These are phyloP conservation scores for Fusarium nelsonii DNA, from an alignment of 2,329 filamentous ascomycete species.

Conservation along the genomic window DNA sequence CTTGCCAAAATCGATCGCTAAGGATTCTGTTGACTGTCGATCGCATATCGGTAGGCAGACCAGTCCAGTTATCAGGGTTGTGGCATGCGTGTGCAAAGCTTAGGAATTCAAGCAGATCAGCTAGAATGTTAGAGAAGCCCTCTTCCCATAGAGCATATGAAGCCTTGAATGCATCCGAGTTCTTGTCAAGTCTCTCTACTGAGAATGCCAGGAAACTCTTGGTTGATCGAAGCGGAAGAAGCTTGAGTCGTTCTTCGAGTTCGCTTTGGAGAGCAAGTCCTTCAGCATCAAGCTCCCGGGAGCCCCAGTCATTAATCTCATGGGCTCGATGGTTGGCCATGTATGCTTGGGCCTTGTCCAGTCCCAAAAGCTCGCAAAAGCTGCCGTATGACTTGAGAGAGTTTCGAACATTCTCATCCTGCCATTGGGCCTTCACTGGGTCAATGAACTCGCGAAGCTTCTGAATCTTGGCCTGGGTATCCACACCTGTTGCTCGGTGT, in stretches of 20 bases:
- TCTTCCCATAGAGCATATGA: slow-evolving; percentile 88
- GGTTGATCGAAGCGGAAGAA: slow-evolving; percentile 84
- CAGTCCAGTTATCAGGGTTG: slow-evolving; percentile 85
- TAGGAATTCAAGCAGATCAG: slow-evolving; percentile 85
- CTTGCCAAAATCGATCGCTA: slow-evolving; percentile 98
- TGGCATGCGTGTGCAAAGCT: slow-evolving; percentile 93
- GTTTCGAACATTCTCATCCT: slow-evolving; percentile 73
- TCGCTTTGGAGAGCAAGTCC: slow-evolving; percentile 83
- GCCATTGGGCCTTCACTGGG: slow-evolving; percentile 87
- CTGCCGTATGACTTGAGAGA: slow-evolving; percentile 79
- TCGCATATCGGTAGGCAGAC: slow-evolving; percentile 80
- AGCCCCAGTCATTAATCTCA: slow-evolving; percentile 84
- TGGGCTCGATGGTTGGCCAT: slow-evolving; percentile 79
- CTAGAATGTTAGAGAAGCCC: slow-evolving; percentile 84
- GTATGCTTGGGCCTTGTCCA: slow-evolving; percentile 86
- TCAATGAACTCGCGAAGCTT: slow-evolving; percentile 82
- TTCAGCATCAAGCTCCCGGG: slow-evolving; percentile 79
- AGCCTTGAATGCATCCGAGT: slow-evolving; percentile 77
- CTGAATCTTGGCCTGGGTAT: slow-evolving; percentile 75
- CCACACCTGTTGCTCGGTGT: slow-evolving; percentile 83
- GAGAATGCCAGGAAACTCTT: slow-evolving; percentile 94
- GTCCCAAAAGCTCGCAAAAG: slow-evolving; percentile 83
- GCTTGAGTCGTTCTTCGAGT: slow-evolving; percentile 80
- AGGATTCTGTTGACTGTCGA: slow-evolving; percentile 83
- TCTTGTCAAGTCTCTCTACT: slow-evolving; percentile 86